These are phyloP conservation scores for Musa itinerans DNA, from an alignment of 176 grass and related monocot species.

Conservation along the genomic window DNA sequence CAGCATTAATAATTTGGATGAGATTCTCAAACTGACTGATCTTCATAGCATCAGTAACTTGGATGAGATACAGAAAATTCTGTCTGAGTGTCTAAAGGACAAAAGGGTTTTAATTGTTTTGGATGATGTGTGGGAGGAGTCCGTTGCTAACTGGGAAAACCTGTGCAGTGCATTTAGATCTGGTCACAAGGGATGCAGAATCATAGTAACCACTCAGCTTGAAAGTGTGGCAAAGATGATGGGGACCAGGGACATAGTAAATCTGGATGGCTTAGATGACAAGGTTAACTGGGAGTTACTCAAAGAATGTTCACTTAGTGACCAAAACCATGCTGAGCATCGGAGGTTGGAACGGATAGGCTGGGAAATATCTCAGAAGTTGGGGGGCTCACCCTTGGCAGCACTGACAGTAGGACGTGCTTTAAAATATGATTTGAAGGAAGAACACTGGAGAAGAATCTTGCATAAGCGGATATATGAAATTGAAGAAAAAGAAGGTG, in stretches of 20 bases:
- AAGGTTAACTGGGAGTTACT: conserved; percentile 2
- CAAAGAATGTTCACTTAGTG: conserved; percentile 9
- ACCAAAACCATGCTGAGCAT: neutral
- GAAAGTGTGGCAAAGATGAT: neutral
- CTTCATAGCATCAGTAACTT: neutral
- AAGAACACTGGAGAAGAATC: neutral
- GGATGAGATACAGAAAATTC: no score
- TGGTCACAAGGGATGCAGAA: neutral
- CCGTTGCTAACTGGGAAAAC: conserved; percentile 2
- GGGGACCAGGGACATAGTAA: neutral
- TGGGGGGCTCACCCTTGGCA: conserved; percentile 11
- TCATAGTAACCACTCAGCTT: conserved; percentile 13
- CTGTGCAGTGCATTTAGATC: neutral
- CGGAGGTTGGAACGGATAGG: neutral
- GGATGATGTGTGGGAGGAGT: conserved; percentile 17
- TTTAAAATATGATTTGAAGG: neutral
- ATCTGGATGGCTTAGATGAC: conserved; percentile 9
- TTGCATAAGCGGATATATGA: neutral
- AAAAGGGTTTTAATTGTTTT: conserved; percentile 13
- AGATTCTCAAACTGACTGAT: neutral
- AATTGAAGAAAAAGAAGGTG: conserved; percentile 10
- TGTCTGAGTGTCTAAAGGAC: neutral
- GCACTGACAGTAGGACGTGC: neutral
- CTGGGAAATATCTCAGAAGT: conserved; percentile 1
- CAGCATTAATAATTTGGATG: neutral